Conservation (phyloP, 1,284 basidiomycete genomes). For the Trichosporon coremiiforme region DNA sequence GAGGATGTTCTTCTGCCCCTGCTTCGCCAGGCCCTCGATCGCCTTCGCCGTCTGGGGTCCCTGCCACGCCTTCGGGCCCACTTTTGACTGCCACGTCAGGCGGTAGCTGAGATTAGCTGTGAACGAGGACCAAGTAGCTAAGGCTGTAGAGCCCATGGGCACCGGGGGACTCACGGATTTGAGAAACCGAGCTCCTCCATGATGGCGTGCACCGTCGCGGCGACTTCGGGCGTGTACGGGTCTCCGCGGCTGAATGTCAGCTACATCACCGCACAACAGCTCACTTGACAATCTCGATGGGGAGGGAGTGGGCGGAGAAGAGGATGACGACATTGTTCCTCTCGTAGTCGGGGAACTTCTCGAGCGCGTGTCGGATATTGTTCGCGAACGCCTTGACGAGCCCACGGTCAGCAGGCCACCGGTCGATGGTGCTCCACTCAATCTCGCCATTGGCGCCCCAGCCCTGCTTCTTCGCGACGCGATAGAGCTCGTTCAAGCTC, state of each 20-base stretch:
- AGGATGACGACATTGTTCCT: constrained; percentile 78
- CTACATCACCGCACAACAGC: constrained; percentile 23
- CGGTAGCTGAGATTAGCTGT: constrained; percentile 64
- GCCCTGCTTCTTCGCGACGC: constrained; percentile 58
- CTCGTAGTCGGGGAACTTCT: constrained; percentile 70
- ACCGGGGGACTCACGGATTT: constrained; percentile 58
- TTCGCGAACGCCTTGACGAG: constrained; percentile 91
- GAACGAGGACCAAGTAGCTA: not conserved
- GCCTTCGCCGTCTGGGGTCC: constrained; percentile 93
- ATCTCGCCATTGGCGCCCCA: constrained; percentile 63
- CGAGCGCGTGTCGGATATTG: constrained; percentile 81
- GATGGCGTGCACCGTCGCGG: constrained; percentile 85
- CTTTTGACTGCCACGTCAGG: constrained; percentile 97
- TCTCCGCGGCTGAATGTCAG: constrained; percentile 85
- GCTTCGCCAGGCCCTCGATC: constrained; percentile 85
- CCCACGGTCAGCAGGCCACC: constrained; percentile 94
- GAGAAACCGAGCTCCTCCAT: constrained; percentile 79
- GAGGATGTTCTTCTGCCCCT: constrained; percentile 83
- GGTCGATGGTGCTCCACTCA: constrained; percentile 96
- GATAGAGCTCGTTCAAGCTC: constrained; percentile 89
- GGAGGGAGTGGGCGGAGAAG: constrained; percentile 97
- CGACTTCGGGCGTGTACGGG: constrained; percentile 94
- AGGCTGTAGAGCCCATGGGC: not conserved
- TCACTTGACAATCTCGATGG: constrained; percentile 89
- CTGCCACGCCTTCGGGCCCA: constrained; percentile 97